These are phyloP conservation scores for Trypanosoma theileri DNA, from an alignment of 208 protist genomes.

Conservation along the genomic window DNA sequence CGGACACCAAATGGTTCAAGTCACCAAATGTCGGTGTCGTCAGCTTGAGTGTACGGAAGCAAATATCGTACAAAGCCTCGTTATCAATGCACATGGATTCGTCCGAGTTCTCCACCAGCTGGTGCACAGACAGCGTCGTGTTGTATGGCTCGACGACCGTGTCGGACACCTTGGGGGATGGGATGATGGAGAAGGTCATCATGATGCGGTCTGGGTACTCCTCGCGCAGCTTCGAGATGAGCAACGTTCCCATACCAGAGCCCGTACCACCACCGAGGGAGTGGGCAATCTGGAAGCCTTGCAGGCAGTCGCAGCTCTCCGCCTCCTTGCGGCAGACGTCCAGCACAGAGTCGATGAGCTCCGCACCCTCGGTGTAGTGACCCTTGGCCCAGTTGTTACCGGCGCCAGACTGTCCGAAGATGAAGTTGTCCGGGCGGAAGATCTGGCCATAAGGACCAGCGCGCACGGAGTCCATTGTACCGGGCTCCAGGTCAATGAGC, in stretches of 20 bases:
- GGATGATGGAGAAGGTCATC: constrained; percentile 98
- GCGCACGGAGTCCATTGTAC: constrained; percentile 97
- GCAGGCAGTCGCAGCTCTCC: constrained; percentile 97
- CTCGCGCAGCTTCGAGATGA: constrained; percentile 98
- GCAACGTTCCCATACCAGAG: constrained; percentile 96
- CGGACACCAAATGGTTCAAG: constrained; percentile 96
- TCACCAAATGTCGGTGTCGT: constrained; percentile 96
- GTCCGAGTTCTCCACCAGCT: constrained; percentile 98
- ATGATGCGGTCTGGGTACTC: constrained; percentile 99
- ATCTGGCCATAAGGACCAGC: constrained; percentile 92
- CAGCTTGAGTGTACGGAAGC: constrained; percentile 97
- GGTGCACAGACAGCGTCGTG: constrained; percentile 96
- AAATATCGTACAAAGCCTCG: constrained; percentile 99
- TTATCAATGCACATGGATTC: constrained; percentile 98
- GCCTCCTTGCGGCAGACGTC: constrained; percentile 98
- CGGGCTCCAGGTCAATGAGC: constrained; percentile 89
- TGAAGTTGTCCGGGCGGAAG: constrained; percentile 97
- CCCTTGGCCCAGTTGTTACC: constrained; percentile 99
- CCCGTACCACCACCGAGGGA: constrained; percentile 99
- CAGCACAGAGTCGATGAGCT: constrained; percentile 97
- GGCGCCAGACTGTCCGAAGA: constrained; percentile 97
- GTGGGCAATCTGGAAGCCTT: constrained; percentile 99
- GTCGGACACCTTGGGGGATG: constrained; percentile 97
- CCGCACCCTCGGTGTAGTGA: constrained; percentile 99
- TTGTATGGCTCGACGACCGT: constrained; percentile 99